phyloP scores from a whole-genome alignment of 1,139 yeast species.

The Suhomyces wounanorum region DNA sequence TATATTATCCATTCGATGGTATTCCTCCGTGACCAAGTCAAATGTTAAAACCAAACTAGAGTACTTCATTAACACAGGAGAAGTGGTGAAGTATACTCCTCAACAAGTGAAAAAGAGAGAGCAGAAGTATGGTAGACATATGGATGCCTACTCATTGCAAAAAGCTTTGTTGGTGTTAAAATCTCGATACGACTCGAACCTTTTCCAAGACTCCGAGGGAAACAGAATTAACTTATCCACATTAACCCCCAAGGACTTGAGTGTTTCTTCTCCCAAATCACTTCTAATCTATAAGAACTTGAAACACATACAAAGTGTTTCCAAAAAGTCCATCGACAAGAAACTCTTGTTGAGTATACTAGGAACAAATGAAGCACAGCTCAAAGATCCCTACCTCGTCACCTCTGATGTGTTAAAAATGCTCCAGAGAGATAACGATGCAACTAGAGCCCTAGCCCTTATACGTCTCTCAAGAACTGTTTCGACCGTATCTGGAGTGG shows the following conservation, averaged over 20 bases:
- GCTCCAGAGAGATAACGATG: constrained; percentile 45
- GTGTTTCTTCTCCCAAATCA: constrained; percentile 24
- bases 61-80: constrained; percentile 33
- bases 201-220: constrained; percentile 25
- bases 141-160: constrained; percentile 21
- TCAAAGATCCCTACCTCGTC: constrained; percentile 57
- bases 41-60: constrained; percentile 30
- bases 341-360: constrained; percentile 51
- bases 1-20: not conserved
- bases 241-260: constrained; percentile 26
- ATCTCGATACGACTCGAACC: constrained; percentile 24
- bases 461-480: constrained; percentile 49
- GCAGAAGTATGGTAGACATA: not conserved
- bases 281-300: constrained; percentile 34
- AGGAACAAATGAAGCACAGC: constrained; percentile 58
- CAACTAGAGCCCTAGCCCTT: constrained; percentile 54
- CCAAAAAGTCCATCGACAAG: constrained; percentile 38
- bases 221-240: constrained; percentile 20
- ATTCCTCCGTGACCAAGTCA: constrained; percentile 9
- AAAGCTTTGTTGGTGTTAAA: constrained; percentile 27
- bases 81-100: constrained; percentile 23
- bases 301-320: constrained; percentile 25
- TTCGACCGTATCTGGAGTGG: constrained; percentile 42
- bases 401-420: constrained; percentile 54
- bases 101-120: constrained; percentile 16